Percentiles rank a stretch among this genome's conserved stretches.
Evolutionary conservation across 768 basidiomycete species (phyloP).

Genomic region (Agrocybe pediades): DNA sequence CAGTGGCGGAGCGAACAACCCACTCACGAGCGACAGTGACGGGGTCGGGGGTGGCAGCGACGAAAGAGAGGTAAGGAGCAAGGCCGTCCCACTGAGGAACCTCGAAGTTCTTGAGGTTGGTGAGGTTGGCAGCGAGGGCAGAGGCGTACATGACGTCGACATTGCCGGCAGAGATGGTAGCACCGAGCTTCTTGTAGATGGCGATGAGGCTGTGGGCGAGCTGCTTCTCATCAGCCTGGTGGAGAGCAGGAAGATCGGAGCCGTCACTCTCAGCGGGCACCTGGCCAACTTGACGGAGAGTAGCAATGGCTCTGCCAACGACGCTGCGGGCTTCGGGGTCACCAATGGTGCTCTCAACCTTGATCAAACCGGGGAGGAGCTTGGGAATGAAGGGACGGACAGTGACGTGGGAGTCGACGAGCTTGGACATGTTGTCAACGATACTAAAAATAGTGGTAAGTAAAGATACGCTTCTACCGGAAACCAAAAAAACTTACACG

Average conservation of each 20-base stretch:
- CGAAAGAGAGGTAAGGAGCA: constrained; percentile 73
- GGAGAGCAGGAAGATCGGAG: constrained; percentile 87
- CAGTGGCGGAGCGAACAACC: constrained; percentile 87
- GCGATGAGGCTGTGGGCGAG: constrained; percentile 66
- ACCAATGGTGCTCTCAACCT: constrained; percentile 92
- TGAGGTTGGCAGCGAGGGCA: constrained; percentile 80
- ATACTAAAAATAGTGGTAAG: constrained; percentile 55
- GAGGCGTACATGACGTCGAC: constrained; percentile 70
- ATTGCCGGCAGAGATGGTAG: constrained; percentile 57
- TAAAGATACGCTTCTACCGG: constrained; percentile 15
- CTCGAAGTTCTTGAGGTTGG: constrained; percentile 92
- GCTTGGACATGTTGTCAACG: constrained; percentile 97
- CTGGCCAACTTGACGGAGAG: constrained; percentile 94
- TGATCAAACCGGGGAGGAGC: constrained; percentile 92
- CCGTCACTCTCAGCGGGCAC: constrained; percentile 84
- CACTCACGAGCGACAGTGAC: constrained; percentile 75
- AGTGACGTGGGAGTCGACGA: constrained; percentile 92
- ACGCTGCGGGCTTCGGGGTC: constrained; percentile 98
- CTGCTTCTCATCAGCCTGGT: constrained; percentile 69
- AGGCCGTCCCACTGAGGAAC: constrained; percentile 85
- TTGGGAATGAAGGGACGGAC: constrained; percentile 97
- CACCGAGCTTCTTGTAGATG: constrained; percentile 86
- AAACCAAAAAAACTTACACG: constrained; percentile 61
- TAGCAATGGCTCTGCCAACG: constrained; percentile 88
- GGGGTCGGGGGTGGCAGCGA: constrained; percentile 65